phyloP scores from a whole-genome alignment of 202 grass and related monocot species.

The Hordeum pubiflorum region DNA sequence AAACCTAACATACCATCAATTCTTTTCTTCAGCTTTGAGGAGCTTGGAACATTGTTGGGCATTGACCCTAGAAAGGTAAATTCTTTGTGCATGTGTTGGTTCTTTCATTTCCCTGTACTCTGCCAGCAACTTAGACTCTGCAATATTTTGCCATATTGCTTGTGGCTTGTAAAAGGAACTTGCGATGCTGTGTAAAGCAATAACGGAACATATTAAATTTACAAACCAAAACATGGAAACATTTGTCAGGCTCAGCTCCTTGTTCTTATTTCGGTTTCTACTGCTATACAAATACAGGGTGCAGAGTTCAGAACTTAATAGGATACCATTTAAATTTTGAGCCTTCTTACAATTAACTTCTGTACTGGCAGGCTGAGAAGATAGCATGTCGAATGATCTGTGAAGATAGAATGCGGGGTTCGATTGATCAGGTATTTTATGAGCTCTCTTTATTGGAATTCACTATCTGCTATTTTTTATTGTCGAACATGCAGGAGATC shows the following conservation, averaged over 20 bases:
- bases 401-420: conserved; percentile 96
- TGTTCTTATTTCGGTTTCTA: background rate
- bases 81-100: background rate
- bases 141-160: background rate
- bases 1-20: background rate
- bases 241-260: background rate
- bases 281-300: background rate
- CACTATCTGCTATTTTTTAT: background rate
- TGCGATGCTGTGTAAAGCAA: background rate
- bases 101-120: background rate
- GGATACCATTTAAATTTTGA: background rate
- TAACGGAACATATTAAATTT: background rate
- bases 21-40: conserved; percentile 78
- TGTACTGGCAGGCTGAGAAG: conserved; percentile 77
- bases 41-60: conserved; percentile 88
- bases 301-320: background rate
- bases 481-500: too few relatives aligned
- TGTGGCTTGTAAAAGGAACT: background rate
- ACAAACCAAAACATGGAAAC: background rate
- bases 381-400: conserved; percentile 94
- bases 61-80: conserved; percentile 88
- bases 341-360: background rate
- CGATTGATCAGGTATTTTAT: conserved; percentile 77
- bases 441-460: background rate
- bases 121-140: background rate